These are phyloP conservation scores for Mycena vitilis DNA, from an alignment of 768 basidiomycete genomes.

Conservation along the genomic window DNA sequence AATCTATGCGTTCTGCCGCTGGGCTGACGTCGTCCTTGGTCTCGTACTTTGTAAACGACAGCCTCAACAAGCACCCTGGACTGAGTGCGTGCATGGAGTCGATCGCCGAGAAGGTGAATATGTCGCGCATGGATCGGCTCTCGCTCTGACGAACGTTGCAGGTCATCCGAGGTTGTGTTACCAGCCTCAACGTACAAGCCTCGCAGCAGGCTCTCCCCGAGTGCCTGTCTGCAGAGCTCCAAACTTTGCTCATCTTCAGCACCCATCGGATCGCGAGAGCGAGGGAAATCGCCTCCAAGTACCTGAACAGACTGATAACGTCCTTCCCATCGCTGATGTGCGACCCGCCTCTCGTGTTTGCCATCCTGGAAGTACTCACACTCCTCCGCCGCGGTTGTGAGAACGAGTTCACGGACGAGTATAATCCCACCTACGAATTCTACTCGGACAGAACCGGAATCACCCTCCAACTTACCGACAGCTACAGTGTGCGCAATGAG, in stretches of 20 bases:
- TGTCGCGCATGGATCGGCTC: background rate
- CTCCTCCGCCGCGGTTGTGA: slow-evolving; percentile 89
- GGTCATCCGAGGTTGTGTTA: slow-evolving; percentile 84
- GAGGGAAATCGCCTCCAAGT: slow-evolving; percentile 84
- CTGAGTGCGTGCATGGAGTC: slow-evolving; percentile 86
- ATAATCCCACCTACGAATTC: slow-evolving; percentile 89
- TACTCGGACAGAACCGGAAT: slow-evolving; percentile 81
- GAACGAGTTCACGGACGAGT: slow-evolving; percentile 94
- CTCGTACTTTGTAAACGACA: slow-evolving; percentile 89
- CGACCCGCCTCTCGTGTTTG: slow-evolving; percentile 86
- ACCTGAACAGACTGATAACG: slow-evolving; percentile 85
- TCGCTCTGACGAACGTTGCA: slow-evolving; percentile 44
- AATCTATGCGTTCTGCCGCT: slow-evolving; percentile 83
- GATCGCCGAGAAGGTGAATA: slow-evolving; percentile 82
- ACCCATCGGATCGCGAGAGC: slow-evolving; percentile 87
- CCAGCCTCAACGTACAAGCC: slow-evolving; percentile 78
- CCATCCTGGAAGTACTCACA: slow-evolving; percentile 92
- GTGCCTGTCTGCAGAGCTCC: slow-evolving; percentile 77
- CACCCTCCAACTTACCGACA: slow-evolving; percentile 84
- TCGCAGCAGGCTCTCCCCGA: slow-evolving; percentile 82
- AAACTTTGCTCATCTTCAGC: slow-evolving; percentile 77
- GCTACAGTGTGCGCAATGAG: slow-evolving; percentile 86
- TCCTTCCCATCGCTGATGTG: slow-evolving; percentile 97
- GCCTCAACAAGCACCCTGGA: slow-evolving; percentile 76
- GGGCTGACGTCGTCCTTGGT: slow-evolving; percentile 86